A percentile compares a stretch with the other conserved stretches of the same genome.
phyloP scores from a whole-genome alignment of 2,329 filamentous ascomycete species.

The Alternaria arborescens region DNA sequence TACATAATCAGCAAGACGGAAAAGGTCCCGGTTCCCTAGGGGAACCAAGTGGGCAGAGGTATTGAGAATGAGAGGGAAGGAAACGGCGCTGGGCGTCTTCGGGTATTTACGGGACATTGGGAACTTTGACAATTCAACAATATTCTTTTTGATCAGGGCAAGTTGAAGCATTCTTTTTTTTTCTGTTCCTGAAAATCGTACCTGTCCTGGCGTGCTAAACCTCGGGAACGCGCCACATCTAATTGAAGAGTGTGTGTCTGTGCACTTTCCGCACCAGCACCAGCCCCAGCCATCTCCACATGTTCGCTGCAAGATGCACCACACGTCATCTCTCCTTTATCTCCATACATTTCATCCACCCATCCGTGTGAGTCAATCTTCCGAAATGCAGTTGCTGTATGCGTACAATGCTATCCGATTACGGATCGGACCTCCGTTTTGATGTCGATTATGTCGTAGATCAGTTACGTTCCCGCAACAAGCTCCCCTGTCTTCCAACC shows the following conservation, averaged over 20 bases:
- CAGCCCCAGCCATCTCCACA: neutral
- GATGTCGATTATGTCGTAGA: neutral
- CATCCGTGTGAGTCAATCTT: no score
- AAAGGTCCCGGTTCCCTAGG: neutral
- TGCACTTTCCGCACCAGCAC: neutral
- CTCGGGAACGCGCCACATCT: neutral
- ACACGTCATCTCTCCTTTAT: neutral
- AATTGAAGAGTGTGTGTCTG: neutral
- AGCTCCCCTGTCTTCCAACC: neutral
- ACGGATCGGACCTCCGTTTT: neutral
- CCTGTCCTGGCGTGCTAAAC: neutral
- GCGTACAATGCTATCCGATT: neutral
- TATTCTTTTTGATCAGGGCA: no score
- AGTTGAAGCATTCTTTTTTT: no score
- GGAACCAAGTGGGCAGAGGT: neutral
- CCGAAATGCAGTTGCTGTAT: neutral
- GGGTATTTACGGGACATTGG: no score
- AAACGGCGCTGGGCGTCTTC: neutral
- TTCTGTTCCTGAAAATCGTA: neutral
- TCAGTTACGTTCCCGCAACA: neutral
- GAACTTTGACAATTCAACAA: no score
- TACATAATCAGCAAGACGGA: constrained; percentile 36
- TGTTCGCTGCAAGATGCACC: neutral
- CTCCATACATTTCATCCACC: neutral
- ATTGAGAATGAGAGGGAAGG: neutral